Evolutionary conservation across 768 basidiomycete genomes (phyloP).

Genomic region (Hemileccinum rubropunctum): DNA sequence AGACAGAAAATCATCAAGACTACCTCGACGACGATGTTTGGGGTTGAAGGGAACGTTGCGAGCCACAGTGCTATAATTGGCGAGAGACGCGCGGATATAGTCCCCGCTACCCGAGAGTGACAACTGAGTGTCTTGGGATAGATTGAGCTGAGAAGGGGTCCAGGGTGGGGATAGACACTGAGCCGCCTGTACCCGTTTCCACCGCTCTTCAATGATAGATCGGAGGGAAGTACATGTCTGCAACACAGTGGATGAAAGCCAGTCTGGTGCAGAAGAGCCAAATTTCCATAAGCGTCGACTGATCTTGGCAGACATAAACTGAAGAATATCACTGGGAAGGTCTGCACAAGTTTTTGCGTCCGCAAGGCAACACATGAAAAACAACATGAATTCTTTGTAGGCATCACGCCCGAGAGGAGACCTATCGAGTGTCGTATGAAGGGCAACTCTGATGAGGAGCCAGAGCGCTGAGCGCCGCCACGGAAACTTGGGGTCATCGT

Average conservation of each 20-base stretch:
- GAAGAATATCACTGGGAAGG: slow-evolving; percentile 27
- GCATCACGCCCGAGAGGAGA: slow-evolving; percentile 7
- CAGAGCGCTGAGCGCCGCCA: slow-evolving; percentile 38
- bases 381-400: slow-evolving; percentile 51
- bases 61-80: not conserved
- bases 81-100: slow-evolving; percentile 26
- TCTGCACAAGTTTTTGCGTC: slow-evolving; percentile 12
- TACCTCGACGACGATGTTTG: slow-evolving; percentile 6
- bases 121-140: slow-evolving; percentile 30
- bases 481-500: slow-evolving; percentile 15
- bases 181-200: slow-evolving; percentile 28
- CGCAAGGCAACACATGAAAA: slow-evolving; percentile 33
- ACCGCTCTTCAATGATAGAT: slow-evolving; percentile 30
- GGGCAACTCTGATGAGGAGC: slow-evolving; percentile 32
- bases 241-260: slow-evolving; percentile 37
- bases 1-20: slow-evolving; percentile 17
- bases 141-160: slow-evolving; percentile 27
- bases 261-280: slow-evolving; percentile 26
- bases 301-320: slow-evolving; percentile 27
- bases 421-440: slow-evolving; percentile 32
- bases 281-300: slow-evolving; percentile 25
- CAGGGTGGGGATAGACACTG: slow-evolving; percentile 29
- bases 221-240: slow-evolving; percentile 25
- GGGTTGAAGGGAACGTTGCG: slow-evolving; percentile 3
- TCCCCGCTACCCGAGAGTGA: slow-evolving; percentile 29